Evolutionary conservation across 352 stramenopile genomes (phyloP).

Genomic region (Phytophthora multivora): DNA sequence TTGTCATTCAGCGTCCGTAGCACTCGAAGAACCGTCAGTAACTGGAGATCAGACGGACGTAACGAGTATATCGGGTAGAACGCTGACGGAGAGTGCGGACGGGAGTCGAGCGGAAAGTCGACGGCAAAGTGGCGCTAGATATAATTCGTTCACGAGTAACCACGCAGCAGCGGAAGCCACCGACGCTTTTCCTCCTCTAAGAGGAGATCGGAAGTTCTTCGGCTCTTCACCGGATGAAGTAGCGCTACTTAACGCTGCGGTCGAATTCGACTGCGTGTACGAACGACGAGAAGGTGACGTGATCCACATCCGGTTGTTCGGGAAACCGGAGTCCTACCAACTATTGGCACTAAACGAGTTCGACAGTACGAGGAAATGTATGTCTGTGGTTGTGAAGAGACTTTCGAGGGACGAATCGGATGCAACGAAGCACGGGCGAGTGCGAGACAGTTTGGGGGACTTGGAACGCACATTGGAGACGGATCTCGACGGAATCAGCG

Average conservation of each 20-base stretch:
- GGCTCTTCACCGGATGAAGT: conserved; percentile 87
- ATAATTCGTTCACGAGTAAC: conserved; percentile 34
- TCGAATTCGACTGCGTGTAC: conserved; percentile 84
- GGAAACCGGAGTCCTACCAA: conserved; percentile 72
- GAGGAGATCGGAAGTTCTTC: conserved; percentile 60
- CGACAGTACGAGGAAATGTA: conserved; percentile 87
- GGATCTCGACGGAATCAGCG: conserved; percentile 29
- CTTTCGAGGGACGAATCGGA: conserved; percentile 24
- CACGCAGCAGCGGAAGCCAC: conserved; percentile 26
- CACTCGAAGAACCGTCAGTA: conserved; percentile 43
- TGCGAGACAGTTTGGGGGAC: conserved; percentile 33
- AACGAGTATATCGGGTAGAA: conserved; percentile 14
- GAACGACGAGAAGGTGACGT: conserved; percentile 76
- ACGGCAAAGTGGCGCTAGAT: conserved; percentile 11
- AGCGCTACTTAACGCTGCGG: conserved; percentile 72
- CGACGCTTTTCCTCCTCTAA: conserved; percentile 37
- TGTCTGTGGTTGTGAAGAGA: conserved; percentile 80
- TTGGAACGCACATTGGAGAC: conserved; percentile 28
- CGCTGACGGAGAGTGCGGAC: conserved; percentile 21
- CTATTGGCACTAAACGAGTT: conserved; percentile 87
- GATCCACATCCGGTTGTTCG: conserved; percentile 82
- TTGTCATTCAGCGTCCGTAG: conserved; percentile 79
- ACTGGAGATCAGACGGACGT: conserved; percentile 5
- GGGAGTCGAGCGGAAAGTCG: conserved; percentile 27
- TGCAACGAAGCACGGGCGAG: neutral